Evolutionary conservation across 352 stramenopile genomes (phyloP).

Genomic region (Phytophthora quininea): DNA sequence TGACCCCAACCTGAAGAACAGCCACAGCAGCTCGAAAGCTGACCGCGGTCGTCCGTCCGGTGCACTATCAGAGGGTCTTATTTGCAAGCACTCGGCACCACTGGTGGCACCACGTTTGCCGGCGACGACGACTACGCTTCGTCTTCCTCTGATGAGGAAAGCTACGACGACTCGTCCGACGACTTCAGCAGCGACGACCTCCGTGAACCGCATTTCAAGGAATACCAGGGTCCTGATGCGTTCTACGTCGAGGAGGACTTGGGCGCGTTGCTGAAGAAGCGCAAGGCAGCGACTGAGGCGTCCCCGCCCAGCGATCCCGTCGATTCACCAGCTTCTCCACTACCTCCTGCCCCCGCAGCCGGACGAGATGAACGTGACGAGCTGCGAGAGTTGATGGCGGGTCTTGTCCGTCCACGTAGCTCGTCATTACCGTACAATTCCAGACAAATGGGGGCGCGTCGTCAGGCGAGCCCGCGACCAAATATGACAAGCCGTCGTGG

Average conservation of each 20-base stretch:
- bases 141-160: constrained; percentile 44
- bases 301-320: constrained; percentile 14
- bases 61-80: constrained; percentile 24
- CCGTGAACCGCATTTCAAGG: constrained; percentile 33
- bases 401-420: constrained; percentile 65
- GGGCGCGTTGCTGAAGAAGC: constrained; percentile 34
- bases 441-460: constrained; percentile 40
- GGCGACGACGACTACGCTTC: constrained; percentile 35
- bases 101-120: constrained; percentile 26
- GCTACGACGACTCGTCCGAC: constrained; percentile 39
- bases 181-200: constrained; percentile 41
- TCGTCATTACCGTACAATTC: constrained; percentile 62
- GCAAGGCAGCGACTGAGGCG: constrained; percentile 18
- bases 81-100: constrained; percentile 36
- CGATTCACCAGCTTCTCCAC: constrained; percentile 22
- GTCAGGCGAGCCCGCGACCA: constrained; percentile 36
- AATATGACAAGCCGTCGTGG: constrained; percentile 53
- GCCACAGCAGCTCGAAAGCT: constrained; percentile 17
- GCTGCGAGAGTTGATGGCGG: constrained; percentile 64
- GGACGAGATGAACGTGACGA: constrained; percentile 54
- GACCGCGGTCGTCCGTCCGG: constrained; percentile 17
- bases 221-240: constrained; percentile 25
- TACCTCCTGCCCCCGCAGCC: constrained; percentile 10
- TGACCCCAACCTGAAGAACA: constrained; percentile 16
- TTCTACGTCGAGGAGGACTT: constrained; percentile 55